Conservation (phyloP, 2,329 filamentous ascomycete genomes). For the Diaporthe citriasiana region DNA sequence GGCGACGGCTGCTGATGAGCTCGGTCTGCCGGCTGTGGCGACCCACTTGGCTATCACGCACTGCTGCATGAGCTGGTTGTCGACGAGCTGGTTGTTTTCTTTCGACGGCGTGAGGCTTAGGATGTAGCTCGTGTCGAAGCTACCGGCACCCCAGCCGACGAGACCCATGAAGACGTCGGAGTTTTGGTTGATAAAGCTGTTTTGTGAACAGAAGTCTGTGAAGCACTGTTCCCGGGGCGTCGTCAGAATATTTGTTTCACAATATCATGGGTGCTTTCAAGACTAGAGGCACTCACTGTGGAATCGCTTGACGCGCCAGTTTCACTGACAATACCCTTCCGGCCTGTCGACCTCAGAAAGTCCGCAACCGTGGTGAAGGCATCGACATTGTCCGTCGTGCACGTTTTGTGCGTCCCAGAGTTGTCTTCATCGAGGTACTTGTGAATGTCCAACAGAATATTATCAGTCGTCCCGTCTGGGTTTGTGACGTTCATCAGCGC, state of each 20-base stretch:
- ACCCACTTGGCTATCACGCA: constrained; percentile 57
- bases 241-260: not conserved
- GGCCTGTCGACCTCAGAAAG: constrained; percentile 61
- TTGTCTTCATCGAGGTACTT: constrained; percentile 71
- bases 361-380: constrained; percentile 62
- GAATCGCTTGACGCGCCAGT: constrained; percentile 62
- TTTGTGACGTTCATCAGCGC: constrained; percentile 68
- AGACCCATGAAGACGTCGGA: constrained; percentile 63
- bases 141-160: constrained; percentile 62
- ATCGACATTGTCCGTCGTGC: constrained; percentile 62
- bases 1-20: not conserved
- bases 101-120: constrained; percentile 59
- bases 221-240: constrained; percentile 52
- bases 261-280: no score
- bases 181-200: constrained; percentile 61
- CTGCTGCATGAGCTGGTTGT: constrained; percentile 59
- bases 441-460: constrained; percentile 70
- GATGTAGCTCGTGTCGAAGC: constrained; percentile 58
- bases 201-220: constrained; percentile 61
- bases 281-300: constrained; percentile 50
- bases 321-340: constrained; percentile 66
- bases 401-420: constrained; percentile 65
- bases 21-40: constrained; percentile 7
- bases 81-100: constrained; percentile 51
- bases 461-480: constrained; percentile 66